These are phyloP conservation scores for Pythium scleroteichum DNA, from an alignment of 352 stramenopile genomes.

Conservation along the genomic window DNA sequence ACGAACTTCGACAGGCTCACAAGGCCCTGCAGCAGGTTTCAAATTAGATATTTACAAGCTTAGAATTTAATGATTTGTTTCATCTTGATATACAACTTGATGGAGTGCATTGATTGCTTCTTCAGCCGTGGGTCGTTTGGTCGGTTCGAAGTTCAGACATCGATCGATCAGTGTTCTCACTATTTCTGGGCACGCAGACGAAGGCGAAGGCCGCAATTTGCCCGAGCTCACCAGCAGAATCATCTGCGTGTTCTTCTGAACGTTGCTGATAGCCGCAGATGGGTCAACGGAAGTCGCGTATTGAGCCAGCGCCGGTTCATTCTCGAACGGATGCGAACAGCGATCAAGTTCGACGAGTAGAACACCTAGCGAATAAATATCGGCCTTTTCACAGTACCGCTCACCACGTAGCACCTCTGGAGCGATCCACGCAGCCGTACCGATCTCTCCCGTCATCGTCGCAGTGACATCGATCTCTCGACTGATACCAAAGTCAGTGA, in stretches of 20 bases:
- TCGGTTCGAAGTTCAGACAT: neutral
- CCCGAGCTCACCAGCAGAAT: conserved; percentile 24
- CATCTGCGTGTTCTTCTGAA: conserved; percentile 23
- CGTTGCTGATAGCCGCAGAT: neutral
- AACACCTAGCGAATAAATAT: conserved; percentile 35
- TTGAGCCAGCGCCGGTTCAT: neutral
- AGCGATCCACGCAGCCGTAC: conserved; percentile 27
- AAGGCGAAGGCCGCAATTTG: conserved; percentile 16
- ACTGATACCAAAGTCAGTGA: conserved; percentile 24
- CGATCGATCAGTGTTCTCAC: neutral
- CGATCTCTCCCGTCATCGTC: conserved; percentile 32
- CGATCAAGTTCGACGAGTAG: conserved; percentile 24
- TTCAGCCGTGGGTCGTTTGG: neutral
- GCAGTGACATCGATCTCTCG: conserved; percentile 5
- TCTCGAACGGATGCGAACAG: conserved; percentile 1
- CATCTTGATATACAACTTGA: too few relatives aligned
- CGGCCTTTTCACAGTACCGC: conserved; percentile 29
- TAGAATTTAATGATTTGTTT: too few relatives aligned
- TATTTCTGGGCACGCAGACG: neutral
- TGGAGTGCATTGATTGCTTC: too few relatives aligned
- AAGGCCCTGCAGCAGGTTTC: neutral
- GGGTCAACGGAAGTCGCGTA: too few relatives aligned
- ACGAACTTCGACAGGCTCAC: too few relatives aligned
- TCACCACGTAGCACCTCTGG: conserved; percentile 22
- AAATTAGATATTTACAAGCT: too few relatives aligned